phyloP scores from a whole-genome alignment of 2,329 filamentous ascomycete species.

The Ceratocystis lukuohia region DNA sequence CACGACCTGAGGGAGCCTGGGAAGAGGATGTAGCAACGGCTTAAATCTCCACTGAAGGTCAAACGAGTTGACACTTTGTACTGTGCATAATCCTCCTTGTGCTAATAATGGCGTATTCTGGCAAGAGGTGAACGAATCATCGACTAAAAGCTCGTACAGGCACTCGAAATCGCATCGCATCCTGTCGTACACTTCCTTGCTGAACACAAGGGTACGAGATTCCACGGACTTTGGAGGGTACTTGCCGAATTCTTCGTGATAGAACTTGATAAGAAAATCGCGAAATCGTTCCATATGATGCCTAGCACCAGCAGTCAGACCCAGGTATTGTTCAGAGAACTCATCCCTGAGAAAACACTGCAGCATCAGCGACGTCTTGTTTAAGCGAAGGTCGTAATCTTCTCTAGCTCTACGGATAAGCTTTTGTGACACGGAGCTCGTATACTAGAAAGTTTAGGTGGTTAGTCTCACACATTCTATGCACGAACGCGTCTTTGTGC shows the following conservation, averaged over 20 bases:
- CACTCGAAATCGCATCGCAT: conserved; percentile 59
- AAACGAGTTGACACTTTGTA: conserved; percentile 55
- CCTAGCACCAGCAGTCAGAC: conserved; percentile 45
- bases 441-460: conserved; percentile 17
- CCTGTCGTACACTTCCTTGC: conserved; percentile 35
- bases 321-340: conserved; percentile 51
- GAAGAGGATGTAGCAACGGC: conserved; percentile 51
- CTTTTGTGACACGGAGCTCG: conserved; percentile 44
- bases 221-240: conserved; percentile 49
- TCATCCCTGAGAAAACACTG: conserved; percentile 59
- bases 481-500: not conserved
- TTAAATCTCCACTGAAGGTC: conserved; percentile 46
- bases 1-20: conserved; percentile 44
- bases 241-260: conserved; percentile 53
- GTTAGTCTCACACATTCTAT: not conserved
- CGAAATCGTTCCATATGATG: conserved; percentile 62
- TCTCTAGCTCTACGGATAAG: conserved; percentile 48
- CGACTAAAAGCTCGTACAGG: conserved; percentile 58
- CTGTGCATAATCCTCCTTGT: conserved; percentile 54
- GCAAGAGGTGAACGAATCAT: conserved; percentile 39
- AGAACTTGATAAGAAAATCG: conserved; percentile 52
- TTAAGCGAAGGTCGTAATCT: conserved; percentile 53
- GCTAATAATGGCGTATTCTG: conserved; percentile 40
- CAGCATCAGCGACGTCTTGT: conserved; percentile 44
- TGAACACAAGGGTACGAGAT: conserved; percentile 39